A percentile compares a stretch with the other conserved stretches of the same genome.
phyloP scores from a whole-genome alignment of 345 rosid genomes.

The Microthlaspi erraticum region DNA sequence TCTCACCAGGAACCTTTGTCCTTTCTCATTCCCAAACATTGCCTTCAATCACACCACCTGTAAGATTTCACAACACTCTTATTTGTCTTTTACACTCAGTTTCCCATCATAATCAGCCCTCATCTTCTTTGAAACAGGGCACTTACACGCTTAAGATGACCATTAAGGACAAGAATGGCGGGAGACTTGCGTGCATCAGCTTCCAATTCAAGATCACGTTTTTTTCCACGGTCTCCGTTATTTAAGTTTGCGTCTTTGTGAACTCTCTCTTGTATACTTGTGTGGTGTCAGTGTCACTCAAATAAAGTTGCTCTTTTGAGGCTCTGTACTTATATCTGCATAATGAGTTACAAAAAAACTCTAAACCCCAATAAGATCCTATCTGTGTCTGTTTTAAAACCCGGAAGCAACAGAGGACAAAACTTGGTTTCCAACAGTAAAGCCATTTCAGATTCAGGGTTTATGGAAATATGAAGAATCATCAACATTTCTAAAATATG shows the following conservation, averaged over 20 bases:
- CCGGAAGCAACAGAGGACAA: too few relatives aligned
- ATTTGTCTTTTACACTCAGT: not conserved
- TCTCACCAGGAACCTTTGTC: conserved; percentile 56
- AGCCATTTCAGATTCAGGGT: too few relatives aligned
- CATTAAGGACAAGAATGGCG: conserved; percentile 49
- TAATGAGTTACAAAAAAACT: not conserved
- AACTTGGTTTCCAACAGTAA: too few relatives aligned
- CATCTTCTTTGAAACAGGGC: conserved; percentile 53
- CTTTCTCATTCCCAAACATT: conserved; percentile 71
- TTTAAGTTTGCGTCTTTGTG: conserved; percentile 21
- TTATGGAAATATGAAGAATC: too few relatives aligned
- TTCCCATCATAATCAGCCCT: not conserved
- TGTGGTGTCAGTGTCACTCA: conserved; percentile 20
- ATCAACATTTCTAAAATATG: too few relatives aligned
- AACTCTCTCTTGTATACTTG: conserved; percentile 12
- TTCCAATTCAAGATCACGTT: conserved; percentile 49
- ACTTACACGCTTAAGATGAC: conserved; percentile 61
- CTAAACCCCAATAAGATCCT: not conserved
- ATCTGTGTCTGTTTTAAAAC: too few relatives aligned
- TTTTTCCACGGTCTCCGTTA: conserved; percentile 23
- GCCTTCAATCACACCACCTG: conserved; percentile 66
- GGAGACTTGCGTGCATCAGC: conserved; percentile 61
- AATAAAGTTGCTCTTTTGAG: conserved; percentile 20
- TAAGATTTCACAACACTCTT: conserved; percentile 38
- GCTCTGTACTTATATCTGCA: not conserved